These are phyloP conservation scores for Trichophyton simii DNA, from an alignment of 2,329 filamentous ascomycete species.

Conservation along the genomic window DNA sequence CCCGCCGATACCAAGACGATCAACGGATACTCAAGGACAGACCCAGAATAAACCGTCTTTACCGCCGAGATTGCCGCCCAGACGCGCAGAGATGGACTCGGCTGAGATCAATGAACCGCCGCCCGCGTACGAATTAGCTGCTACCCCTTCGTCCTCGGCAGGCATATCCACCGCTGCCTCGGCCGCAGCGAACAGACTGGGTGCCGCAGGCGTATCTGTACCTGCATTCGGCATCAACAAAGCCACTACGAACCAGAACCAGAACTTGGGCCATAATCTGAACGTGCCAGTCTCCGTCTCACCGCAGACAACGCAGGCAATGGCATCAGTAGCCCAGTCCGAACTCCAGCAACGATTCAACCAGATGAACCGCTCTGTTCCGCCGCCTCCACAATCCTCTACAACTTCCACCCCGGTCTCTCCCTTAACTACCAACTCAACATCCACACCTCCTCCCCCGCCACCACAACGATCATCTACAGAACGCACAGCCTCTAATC, in stretches of 20 bases:
- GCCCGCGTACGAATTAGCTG: slow-evolving; percentile 35
- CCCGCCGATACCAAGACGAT: slow-evolving; percentile 53
- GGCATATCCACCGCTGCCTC: slow-evolving; percentile 34
- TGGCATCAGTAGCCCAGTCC: slow-evolving; percentile 38
- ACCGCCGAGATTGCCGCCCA: slow-evolving; percentile 60
- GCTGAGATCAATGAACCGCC: slow-evolving; percentile 32
- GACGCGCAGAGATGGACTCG: slow-evolving; percentile 28
- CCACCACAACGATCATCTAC: not conserved
- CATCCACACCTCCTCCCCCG: slow-evolving; percentile 34
- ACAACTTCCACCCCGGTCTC: slow-evolving; percentile 47
- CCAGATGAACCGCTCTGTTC: slow-evolving; percentile 35
- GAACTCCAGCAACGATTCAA: slow-evolving; percentile 59
- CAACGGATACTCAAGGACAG: slow-evolving; percentile 17
- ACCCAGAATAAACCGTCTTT: slow-evolving; percentile 40
- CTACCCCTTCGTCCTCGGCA: slow-evolving; percentile 9
- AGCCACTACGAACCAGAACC: not conserved
- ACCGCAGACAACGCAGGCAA: slow-evolving; percentile 14
- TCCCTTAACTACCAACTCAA: slow-evolving; percentile 37
- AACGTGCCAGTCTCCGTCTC: slow-evolving; percentile 14
- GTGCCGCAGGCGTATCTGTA: slow-evolving; percentile 63
- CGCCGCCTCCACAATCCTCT: slow-evolving; percentile 43
- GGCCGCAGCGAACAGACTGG: slow-evolving; percentile 53
- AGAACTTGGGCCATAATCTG: too few relatives aligned
- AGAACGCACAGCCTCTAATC: not conserved
- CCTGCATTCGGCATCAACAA: slow-evolving; percentile 61